Base-by-base conservation (phyloP, 2,329 filamentous ascomycete species). In the Aspergillus luchuensis region DNA sequence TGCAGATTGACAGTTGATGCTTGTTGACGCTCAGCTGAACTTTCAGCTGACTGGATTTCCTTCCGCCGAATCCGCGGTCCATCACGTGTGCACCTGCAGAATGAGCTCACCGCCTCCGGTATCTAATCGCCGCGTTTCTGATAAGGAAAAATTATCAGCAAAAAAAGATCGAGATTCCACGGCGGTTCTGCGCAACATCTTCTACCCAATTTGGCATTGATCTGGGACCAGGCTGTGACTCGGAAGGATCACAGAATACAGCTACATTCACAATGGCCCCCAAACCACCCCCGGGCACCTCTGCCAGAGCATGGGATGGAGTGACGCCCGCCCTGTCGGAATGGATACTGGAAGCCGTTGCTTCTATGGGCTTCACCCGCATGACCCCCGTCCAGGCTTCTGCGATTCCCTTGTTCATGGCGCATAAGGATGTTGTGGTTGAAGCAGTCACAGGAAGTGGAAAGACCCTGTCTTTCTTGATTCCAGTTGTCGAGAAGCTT, bases 341-440 rank as follows among this genome's bases (percentile, higher is more conserved):
- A 86, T 98, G 93, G 92, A 87, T 95, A 59, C 81, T 95, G 57
- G 91, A 96, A 66, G 92, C 92, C 61, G 88, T 96, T 52, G 83
- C 87, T 53, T 87, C 88, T 65, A 94, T 95, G 89, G 91, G 92
- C 62, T 97, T 97, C 76, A 81, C 84, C 64, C 89, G 90, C 74
- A 93, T 95, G 84, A 97, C 93, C 3, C 94, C 94, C 1, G 93
- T 97, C n/a, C 94, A 98, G 79, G 91, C 93, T 48, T 94, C 92
- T 61, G 90, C 91, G 4, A 90, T 97, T 66, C 92, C 92, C 11
- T 85, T 97, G 55, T 95, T 97, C 73, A 88, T 93, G 78, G 89
- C 87, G 55, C 91, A 96, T 74, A 96, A 96, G 72, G 92, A 97
- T 76, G 91, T 96, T 4, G 92, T 97, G 1, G 92, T 97, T 5